Base-by-base conservation (phyloP, 805 yeast genomes). In the Wickerhamomyces bisporus region DNA sequence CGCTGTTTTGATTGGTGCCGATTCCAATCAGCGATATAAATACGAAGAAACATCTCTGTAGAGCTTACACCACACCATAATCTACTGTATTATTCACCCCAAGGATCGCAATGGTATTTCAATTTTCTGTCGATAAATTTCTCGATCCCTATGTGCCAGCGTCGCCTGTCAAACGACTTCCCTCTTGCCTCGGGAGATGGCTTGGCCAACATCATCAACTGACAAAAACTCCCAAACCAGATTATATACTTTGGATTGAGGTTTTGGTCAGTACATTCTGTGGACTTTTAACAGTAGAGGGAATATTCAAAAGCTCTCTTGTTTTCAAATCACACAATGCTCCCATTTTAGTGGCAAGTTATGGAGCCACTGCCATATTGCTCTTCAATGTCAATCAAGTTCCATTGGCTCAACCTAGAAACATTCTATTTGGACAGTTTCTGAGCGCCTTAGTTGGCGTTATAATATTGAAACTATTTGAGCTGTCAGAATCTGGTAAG, bases 371-470 rank as follows among this genome's bases (percentile, higher is more conserved):
- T 2, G 81, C 84, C 1, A 71, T 80, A 26, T 60, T 80, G 11
- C 60, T 75, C 30, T 80, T 72, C 57, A 79, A 79, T 50, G 71
- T 75, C 2, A 58, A 63, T n/a, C 66, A 55, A 16, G 71, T 73
- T 0, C 86, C 86, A 2, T 57, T 80, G 32, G 75, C 84, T 1
- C 86, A 80, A 58, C 86, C 87, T 0, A 56, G 86, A 33, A 76
- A 73, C 50, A 60, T 79, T 2, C 34, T 79, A 11, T 28, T 73
- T 30, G 86, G 86, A 5, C 80, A 79, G 35, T 67, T 79, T 40
- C 13, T 75, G 7, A 56, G 79, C 10, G 61, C 81, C 0, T 32
- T 79, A 12, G 50, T 77, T 26, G 86, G 86, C 0, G 60, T 77
- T 1, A 65, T 77, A 40, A 56, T 80, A 15, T 64, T 64, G 38